Evolutionary conservation across 1,139 yeast genomes (phyloP).

Genomic region (Pichia sp.): DNA sequence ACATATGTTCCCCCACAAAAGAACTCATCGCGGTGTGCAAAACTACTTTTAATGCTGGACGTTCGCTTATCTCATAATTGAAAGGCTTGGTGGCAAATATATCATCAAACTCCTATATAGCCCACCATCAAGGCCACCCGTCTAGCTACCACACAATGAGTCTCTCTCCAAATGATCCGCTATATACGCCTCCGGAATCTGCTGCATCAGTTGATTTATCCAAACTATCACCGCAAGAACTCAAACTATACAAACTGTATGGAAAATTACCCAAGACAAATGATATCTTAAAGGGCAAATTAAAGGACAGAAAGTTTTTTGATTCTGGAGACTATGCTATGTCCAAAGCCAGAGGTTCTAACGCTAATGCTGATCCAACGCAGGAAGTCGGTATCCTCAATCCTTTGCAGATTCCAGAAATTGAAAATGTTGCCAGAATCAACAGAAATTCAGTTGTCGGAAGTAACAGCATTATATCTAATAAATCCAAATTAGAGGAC

Average conservation of each 20-base stretch:
- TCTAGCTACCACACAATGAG: not conserved
- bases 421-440: conserved; percentile 28
- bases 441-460: conserved; percentile 29
- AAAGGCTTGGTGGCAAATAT: too few relatives aligned
- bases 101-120: too few relatives aligned
- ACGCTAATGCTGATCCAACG: not conserved
- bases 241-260: conserved; percentile 65
- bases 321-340: conserved; percentile 98
- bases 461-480: conserved; percentile 7
- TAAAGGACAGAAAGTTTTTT: conserved; percentile 86
- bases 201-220: conserved; percentile 36
- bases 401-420: conserved; percentile 24
- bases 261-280: conserved; percentile 86
- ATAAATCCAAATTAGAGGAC: conserved; percentile 26
- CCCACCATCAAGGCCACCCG: too few relatives aligned
- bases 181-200: conserved; percentile 15
- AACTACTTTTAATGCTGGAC: too few relatives aligned
- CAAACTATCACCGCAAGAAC: conserved; percentile 59
- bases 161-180: not conserved
- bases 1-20: too few relatives aligned
- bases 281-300: conserved; percentile 70
- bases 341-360: conserved; percentile 47
- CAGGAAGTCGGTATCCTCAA: conserved; percentile 24
- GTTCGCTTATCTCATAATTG: too few relatives aligned
- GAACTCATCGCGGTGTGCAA: too few relatives aligned